A percentile compares a stretch with the other conserved stretches of the same genome.
These are phyloP conservation scores for Penicillium flavigenum DNA, from an alignment of 495 filamentous ascomycete genomes.

Conservation along the genomic window DNA sequence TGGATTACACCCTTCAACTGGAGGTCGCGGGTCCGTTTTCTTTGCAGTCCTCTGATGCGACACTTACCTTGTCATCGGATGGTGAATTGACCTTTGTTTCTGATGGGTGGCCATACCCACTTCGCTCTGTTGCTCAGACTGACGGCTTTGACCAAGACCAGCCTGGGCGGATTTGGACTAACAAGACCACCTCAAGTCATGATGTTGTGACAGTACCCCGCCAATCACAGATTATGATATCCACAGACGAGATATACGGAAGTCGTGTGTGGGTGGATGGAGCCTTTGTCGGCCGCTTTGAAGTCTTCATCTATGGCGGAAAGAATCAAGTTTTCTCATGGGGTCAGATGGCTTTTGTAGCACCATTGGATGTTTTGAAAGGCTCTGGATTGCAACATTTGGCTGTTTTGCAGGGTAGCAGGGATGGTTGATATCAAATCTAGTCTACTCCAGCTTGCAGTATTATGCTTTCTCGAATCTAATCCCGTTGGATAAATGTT, in stretches of 20 bases:
- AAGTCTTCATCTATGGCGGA: slow-evolving; percentile 56
- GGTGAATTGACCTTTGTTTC: slow-evolving; percentile 42
- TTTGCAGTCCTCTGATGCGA: slow-evolving; percentile 38
- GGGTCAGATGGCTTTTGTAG: slow-evolving; percentile 60
- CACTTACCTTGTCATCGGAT: slow-evolving; percentile 29
- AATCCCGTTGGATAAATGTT: not conserved
- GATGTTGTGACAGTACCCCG: slow-evolving; percentile 23
- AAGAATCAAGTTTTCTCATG: slow-evolving; percentile 50
- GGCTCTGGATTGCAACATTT: slow-evolving; percentile 27
- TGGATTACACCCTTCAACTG: slow-evolving; percentile 50
- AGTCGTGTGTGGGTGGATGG: slow-evolving; percentile 50
- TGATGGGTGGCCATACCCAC: slow-evolving; percentile 53
- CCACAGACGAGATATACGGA: slow-evolving; percentile 40
- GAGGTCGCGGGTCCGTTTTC: slow-evolving; percentile 41
- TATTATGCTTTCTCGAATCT: not conserved
- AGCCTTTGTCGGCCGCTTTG: slow-evolving; percentile 48
- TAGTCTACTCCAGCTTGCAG: not conserved
- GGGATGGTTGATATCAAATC: not conserved
- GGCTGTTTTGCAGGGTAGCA: not conserved
- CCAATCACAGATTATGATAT: slow-evolving; percentile 30
- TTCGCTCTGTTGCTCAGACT: slow-evolving; percentile 38
- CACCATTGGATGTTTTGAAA: slow-evolving; percentile 39
- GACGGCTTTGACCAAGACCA: slow-evolving; percentile 31
- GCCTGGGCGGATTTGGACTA: slow-evolving; percentile 35
- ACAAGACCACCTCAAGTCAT: slow-evolving; percentile 31